Evolutionary conservation across 495 filamentous ascomycete genomes (phyloP), one percentile per base, ranked within the genome.

Genomic region (Aspergillus sparsus): DNA sequence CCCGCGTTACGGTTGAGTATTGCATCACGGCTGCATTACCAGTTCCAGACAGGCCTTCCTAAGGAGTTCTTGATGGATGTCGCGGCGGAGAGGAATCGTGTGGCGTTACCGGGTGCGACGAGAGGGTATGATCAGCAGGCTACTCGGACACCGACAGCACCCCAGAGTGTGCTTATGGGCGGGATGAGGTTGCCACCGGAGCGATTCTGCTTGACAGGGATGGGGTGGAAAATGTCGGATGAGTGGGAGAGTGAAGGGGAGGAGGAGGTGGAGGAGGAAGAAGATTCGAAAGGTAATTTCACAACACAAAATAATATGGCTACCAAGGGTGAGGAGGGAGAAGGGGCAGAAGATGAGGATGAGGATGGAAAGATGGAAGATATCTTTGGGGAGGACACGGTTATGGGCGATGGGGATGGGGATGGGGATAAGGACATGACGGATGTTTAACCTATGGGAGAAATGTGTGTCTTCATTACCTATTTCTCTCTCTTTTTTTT

Each of bases 31-130:
- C 70, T 83, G 57, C 83, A 85, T 60, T 85, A 87, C 57, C 85
- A 88, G 69, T 89, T 89, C 68, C 82, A 80, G 63, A 72, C 83
- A 7, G 79, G 78, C 0, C 69, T 93, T 56, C 87, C 87, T 33
- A 96, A 96, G 70, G 94, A 98, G 63, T 96, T 89, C 68, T 71
- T 96, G 62, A 78, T 89, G 65, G 92, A 97, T 69, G 73, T 92
- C 13, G 92, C 94, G 51, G 80, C 85, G 54, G 90, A 93, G 74
- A 77, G 90, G 55, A 98, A 98, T 74, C 82, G 84, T 21, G 81
- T 93, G 37, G 88, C 85, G 27, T 70, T 98, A 67, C 94, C 94
- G 16, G 80, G 85, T 49, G 86, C 93, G 0, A 82, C 84, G 42
- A 83, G 85, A 56, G 92, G 93, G 62, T 92, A 71, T 55, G 77